Evolutionary conservation across 176 grass and related monocot genomes (phyloP), one percentile per base, ranked within the genome.

Genomic region (Ensete glaucum): DNA sequence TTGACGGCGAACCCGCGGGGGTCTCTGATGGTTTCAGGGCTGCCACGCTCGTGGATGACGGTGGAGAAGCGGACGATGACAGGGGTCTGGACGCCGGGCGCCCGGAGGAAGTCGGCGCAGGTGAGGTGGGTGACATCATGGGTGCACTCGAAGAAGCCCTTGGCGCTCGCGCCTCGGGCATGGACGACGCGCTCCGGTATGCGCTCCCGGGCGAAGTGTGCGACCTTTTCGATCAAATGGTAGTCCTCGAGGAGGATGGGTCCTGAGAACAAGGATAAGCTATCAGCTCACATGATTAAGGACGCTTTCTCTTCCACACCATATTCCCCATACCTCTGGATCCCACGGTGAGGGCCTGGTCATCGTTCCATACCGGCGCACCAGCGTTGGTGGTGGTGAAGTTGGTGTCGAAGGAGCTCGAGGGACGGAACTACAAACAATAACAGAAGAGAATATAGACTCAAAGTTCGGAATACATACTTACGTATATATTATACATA

Each of bases 1-100:
- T 96, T 96, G 76, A 92, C 89, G 75, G 92, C 92, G 79, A 96
- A 96, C 2, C 92, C 92, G 7, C 92, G 92, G 53, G 92, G 92
- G 85, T 96, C 92, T 2, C 92, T 82, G 75, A 96, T 92, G 3
- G 92, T 96, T 85, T 96, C 92, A 0, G 92, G 92, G 27, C 78
- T 82, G 0, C 92, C 92, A 8, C 92, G 85, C 83, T 96, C 92
- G 83, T 96, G 92, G 81, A 96, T 92, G 22, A 96, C 92, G 9
- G 92, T 96, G 13, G 92, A 96, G 85, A 96, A 96, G 48, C 92
- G 89, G 52, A 92, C 87, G 82, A 96, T 96, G 1, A 89, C 87
- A 0, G 92, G 92, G 0, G 84, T 85, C 1, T 88, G 87, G 0
- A 73, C 76, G 0, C 92, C 92, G 0, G 92, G 92, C 0, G 85